These are phyloP conservation scores for Rhizophagus sp. DNA, from an alignment of 192 early-diverging fungal genomes.

Conservation along the genomic window DNA sequence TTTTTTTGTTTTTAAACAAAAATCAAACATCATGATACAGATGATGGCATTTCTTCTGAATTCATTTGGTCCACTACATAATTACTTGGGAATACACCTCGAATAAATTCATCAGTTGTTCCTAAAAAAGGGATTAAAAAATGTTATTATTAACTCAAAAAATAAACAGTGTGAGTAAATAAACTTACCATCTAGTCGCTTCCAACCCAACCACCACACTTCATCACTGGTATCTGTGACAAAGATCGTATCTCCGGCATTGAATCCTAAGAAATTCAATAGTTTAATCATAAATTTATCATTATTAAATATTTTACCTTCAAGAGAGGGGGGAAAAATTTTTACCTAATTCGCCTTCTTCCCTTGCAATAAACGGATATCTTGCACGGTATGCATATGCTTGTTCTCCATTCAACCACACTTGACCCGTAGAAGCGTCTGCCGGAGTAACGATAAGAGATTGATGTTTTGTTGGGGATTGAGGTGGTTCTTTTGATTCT, in stretches of 20 bases:
- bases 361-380: slow-evolving; percentile 71
- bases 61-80: slow-evolving; percentile 50
- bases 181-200: slow-evolving; percentile 58
- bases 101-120: slow-evolving; percentile 43
- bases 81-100: slow-evolving; percentile 80
- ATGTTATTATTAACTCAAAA: neutral
- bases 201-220: slow-evolving; percentile 84
- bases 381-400: slow-evolving; percentile 60
- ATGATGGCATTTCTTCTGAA: neutral
- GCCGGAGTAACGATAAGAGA: neutral
- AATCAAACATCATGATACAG: neutral
- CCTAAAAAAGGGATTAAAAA: slow-evolving; percentile 10
- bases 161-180: neutral
- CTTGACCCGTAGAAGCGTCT: slow-evolving; percentile 12
- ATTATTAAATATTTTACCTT: neutral
- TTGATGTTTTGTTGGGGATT: neutral
- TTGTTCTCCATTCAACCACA: slow-evolving; percentile 22
- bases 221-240: slow-evolving; percentile 78
- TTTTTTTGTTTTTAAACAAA: neutral
- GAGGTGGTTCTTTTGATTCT: neutral
- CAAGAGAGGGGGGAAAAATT: no score
- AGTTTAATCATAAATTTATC: neutral
- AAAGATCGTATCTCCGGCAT: slow-evolving; percentile 67
- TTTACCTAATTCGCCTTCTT: slow-evolving; percentile 66
- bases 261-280: slow-evolving; percentile 42